These are phyloP conservation scores for Diaporthe nobilis DNA, from an alignment of 2,329 filamentous ascomycete species.

Conservation along the genomic window DNA sequence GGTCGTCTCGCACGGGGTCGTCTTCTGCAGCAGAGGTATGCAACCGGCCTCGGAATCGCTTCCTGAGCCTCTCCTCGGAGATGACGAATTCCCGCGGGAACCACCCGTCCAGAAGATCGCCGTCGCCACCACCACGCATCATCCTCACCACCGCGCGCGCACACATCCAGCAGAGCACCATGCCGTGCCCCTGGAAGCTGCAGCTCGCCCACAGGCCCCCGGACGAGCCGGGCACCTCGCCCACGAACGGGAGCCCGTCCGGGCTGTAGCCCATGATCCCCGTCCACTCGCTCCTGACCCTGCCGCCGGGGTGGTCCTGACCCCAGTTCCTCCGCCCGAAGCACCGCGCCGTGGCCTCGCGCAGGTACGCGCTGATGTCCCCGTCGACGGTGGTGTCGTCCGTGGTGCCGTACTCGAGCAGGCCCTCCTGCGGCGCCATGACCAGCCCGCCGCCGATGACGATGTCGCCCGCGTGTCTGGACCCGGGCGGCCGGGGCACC, in stretches of 20 bases:
- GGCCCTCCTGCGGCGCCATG: slow-evolving; percentile 56
- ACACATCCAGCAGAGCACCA: slow-evolving; percentile 74
- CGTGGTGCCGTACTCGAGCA: slow-evolving; percentile 67
- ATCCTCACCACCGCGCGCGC: slow-evolving; percentile 70
- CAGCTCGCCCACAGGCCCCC: slow-evolving; percentile 68
- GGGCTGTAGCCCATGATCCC: slow-evolving; percentile 71
- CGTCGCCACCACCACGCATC: slow-evolving; percentile 56
- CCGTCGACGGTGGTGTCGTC: slow-evolving; percentile 68
- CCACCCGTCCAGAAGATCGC: slow-evolving; percentile 59
- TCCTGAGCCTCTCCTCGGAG: slow-evolving; percentile 58
- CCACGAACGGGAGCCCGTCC: slow-evolving; percentile 68
- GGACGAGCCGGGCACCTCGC: slow-evolving; percentile 59
- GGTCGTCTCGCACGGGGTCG: background rate
- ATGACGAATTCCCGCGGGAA: slow-evolving; percentile 67
- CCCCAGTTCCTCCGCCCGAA: slow-evolving; percentile 68
- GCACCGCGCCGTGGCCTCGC: slow-evolving; percentile 58
- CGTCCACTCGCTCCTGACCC: slow-evolving; percentile 63
- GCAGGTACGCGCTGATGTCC: slow-evolving; percentile 64
- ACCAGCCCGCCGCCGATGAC: slow-evolving; percentile 73
- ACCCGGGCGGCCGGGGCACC: slow-evolving; percentile 67
- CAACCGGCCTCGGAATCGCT: slow-evolving; percentile 52
- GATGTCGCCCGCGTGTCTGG: slow-evolving; percentile 63
- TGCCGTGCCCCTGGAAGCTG: slow-evolving; percentile 77
- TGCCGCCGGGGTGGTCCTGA: slow-evolving; percentile 55
- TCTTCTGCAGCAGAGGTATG: slow-evolving; percentile 39